Evolutionary conservation across 2,329 filamentous ascomycete genomes (phyloP), one percentile per base, ranked within the genome.

Genomic region (Pseudogymnoascus sp.): DNA sequence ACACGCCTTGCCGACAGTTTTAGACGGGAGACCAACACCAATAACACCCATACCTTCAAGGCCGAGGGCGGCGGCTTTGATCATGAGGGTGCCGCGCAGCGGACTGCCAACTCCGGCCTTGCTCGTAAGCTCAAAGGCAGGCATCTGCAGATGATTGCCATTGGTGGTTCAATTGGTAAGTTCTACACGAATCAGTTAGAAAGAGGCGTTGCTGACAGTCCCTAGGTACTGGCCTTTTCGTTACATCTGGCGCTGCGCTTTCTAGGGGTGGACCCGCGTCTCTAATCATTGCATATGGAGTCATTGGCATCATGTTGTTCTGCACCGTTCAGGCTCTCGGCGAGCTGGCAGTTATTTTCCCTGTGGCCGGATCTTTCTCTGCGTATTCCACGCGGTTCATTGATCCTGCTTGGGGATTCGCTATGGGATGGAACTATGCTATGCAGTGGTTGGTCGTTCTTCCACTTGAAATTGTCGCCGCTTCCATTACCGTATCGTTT

Each of bases 371-470:
- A 64, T 96, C 91, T 4, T 97, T 97, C 73, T 90, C 91, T 2
- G 87, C 91, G 6, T 97, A 93, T 77, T 93, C 92, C 11, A 96
- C 92, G 21, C 86, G 93, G 14, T 97, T 97, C 71, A 78, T 97
- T n/a, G 93, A 97, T 71, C 93, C 93, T 0, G 93, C 93, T 0
- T 96, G 91, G 91, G 93, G 92, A 0, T 96, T 96, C 71, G 90
- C 92, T 53, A 93, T 95, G 87, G 92, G 91, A 11, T 96, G 91
- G 91, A 96, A 96, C 70, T 96, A 96, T 74, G 90, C 90, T 2
- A 74, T 96, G 67, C 89, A 95, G 76, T 96, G 92, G 91, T 81
- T 96, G 1, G 82, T 92, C 50, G 86, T 92, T 0, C 76, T 96
- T 60, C 92, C 92, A 0, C 79, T 96, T 47, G 92, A 96, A 74